Evolutionary conservation across 805 yeast genomes (phyloP), one percentile per base, ranked within the genome.

Genomic region (Lachancea nothofagi): DNA sequence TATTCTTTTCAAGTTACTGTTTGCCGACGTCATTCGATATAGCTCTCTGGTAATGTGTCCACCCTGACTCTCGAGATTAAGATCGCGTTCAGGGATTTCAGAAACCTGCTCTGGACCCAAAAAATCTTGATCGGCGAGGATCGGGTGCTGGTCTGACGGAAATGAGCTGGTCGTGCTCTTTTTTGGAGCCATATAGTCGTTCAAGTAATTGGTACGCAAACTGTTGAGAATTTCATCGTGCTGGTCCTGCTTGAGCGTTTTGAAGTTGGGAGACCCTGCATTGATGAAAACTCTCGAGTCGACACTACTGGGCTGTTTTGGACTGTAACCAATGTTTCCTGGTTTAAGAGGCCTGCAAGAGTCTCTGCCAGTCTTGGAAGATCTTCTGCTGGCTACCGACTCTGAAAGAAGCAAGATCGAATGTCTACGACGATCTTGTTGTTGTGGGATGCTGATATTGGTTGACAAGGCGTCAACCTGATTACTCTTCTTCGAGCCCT

Each of bases 1-100:
- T 5, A 45, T 44, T 31, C 41, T 50, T 14, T 38, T 43, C 5
- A 29, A 30, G 14, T 46, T 42, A 10, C 37, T 37, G 22, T 29
- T 41, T 8, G 41, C 37, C 6, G 50, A 28, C 20, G 54, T 51
- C 36, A 53, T 37, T 18, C 51, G 55, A 42, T 62, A 65, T 4
- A 65, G 56, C 25, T 65, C 69, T 46, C 68, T 48, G 4, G 66
- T 50, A 4, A 65, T 62, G 44, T 65, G 68, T 20, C 65, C 69
- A 2, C 66, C 69, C 9, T 54, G 55, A 14, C 55, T 48, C 5
- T 42, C 42, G 13, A 54, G 42, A 25, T 44, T 44, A 5, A 43
- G 41, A 40, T 50, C 50, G 33, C 42, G 20, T 29, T 45, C 42
- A 6, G 41, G 43, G 17, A 29, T 38, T 29, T 25, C 42, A 14